Conservation (phyloP, 371 early-diverging fungal species). For the Rhizomucor pusillus region DNA sequence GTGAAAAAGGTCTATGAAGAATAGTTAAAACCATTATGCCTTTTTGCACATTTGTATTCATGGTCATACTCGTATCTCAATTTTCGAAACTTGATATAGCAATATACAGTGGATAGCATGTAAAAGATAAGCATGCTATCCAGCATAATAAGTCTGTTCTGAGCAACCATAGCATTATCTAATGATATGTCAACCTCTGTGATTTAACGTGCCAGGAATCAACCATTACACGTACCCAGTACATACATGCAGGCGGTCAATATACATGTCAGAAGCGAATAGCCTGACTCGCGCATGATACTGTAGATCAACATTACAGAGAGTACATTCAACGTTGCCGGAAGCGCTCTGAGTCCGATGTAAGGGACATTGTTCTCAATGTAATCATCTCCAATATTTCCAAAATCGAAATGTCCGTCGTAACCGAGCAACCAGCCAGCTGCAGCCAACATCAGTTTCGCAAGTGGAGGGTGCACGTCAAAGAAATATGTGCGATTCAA, state of each 20-base stretch:
- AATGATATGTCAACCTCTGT: neutral
- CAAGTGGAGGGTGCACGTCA: constrained; percentile 99
- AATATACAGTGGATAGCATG: constrained; percentile 76
- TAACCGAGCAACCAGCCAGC: constrained; percentile 86
- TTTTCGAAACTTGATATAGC: constrained; percentile 87
- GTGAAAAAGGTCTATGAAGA: constrained; percentile 51
- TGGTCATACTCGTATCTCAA: constrained; percentile 58
- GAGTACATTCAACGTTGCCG: constrained; percentile 81
- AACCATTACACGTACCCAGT: constrained; percentile 59
- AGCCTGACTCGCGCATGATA: constrained; percentile 86
- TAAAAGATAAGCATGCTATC: constrained; percentile 93
- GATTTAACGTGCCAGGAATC: neutral
- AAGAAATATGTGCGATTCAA: constrained; percentile 94
- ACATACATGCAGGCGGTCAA: constrained; percentile 77
- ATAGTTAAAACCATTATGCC: neutral
- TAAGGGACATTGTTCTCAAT: constrained; percentile 88
- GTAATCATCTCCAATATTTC: constrained; percentile 91
- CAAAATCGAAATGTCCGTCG: constrained; percentile 93
- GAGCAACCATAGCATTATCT: constrained; percentile 91
- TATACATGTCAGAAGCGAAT: constrained; percentile 72
- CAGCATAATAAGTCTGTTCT: constrained; percentile 89
- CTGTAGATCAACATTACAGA: constrained; percentile 78
- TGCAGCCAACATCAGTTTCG: constrained; percentile 93
- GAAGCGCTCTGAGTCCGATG: constrained; percentile 75
- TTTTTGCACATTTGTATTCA: neutral